These are phyloP conservation scores for Penicillium odoratum DNA, from an alignment of 495 filamentous ascomycete genomes.

Conservation along the genomic window DNA sequence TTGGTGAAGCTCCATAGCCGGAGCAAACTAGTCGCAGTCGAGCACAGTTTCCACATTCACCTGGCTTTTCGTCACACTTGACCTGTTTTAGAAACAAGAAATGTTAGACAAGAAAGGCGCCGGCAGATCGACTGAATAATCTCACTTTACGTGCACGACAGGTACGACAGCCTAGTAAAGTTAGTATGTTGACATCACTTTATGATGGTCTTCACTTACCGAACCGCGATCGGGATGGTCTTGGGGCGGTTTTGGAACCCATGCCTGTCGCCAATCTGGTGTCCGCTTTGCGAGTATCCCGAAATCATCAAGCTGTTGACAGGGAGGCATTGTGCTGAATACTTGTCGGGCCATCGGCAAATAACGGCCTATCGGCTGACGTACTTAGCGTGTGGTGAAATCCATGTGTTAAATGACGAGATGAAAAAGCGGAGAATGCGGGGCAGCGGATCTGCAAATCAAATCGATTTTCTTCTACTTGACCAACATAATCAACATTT, in stretches of 20 bases:
- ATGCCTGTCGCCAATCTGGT: not conserved
- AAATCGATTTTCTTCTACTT: not conserved
- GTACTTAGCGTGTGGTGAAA: slow-evolving; percentile 13
- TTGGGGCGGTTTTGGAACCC: slow-evolving; percentile 7
- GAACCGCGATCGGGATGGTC: slow-evolving; percentile 24
- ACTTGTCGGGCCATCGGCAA: slow-evolving; percentile 14
- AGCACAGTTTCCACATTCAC: slow-evolving; percentile 30
- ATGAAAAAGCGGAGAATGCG: slow-evolving; percentile 20
- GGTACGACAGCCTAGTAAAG: slow-evolving; percentile 25
- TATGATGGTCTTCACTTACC: slow-evolving; percentile 14
- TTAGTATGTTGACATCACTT: not conserved
- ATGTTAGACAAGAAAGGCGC: not conserved
- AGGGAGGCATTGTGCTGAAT: not conserved
- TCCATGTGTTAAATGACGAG: slow-evolving; percentile 17
- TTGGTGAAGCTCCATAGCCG: slow-evolving; percentile 19
- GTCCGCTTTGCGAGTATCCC: not conserved
- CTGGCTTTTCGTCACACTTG: slow-evolving; percentile 32
- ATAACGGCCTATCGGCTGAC: slow-evolving; percentile 13
- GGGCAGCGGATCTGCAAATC: slow-evolving; percentile 7
- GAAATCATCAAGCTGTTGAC: not conserved
- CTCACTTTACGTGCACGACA: slow-evolving; percentile 33
- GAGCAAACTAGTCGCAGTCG: slow-evolving; percentile 27
- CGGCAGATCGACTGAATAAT: not conserved
- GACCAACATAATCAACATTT: not conserved
- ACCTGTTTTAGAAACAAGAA: slow-evolving; percentile 19